A percentile compares a stretch with the other conserved stretches of the same genome.
Conservation (phyloP, 805 yeast genomes). For the Spathaspora arborariae region DNA sequence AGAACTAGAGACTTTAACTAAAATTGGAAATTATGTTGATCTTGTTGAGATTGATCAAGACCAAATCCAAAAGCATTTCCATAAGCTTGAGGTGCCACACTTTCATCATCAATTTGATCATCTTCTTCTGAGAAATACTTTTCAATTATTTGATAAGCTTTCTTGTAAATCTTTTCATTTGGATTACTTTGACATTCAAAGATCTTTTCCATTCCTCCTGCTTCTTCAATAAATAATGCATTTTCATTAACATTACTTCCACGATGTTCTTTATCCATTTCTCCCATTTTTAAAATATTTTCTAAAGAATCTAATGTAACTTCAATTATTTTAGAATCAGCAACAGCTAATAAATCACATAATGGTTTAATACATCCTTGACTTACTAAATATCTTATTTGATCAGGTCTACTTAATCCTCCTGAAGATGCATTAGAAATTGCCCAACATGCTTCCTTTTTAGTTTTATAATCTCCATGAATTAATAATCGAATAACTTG, state of each 20-base stretch:
- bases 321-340: slow-evolving; percentile 88
- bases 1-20: slow-evolving; percentile 10
- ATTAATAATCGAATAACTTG: slow-evolving; percentile 76
- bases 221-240: slow-evolving; percentile 92
- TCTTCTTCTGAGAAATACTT: slow-evolving; percentile 88
- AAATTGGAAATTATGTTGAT: slow-evolving; percentile 43
- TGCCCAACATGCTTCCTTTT: slow-evolving; percentile 99
- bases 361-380: slow-evolving; percentile 98
- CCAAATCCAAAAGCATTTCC: slow-evolving; percentile 91
- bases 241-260: slow-evolving; percentile 73
- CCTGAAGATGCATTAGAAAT: slow-evolving; percentile 97
- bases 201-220: slow-evolving; percentile 97
- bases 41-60: slow-evolving; percentile 52
- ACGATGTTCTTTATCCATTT: slow-evolving; percentile 77
- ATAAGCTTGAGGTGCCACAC: slow-evolving; percentile 68
- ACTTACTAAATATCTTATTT: slow-evolving; percentile 83
- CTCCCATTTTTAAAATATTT: slow-evolving; percentile 92
- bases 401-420: slow-evolving; percentile 87
- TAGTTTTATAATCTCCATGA: slow-evolving; percentile 89
- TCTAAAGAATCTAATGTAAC: slow-evolving; percentile 94
- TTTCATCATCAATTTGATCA: slow-evolving; percentile 61
- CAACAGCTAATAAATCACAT: slow-evolving; percentile 84
- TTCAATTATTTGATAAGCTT: slow-evolving; percentile 86
- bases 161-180: slow-evolving; percentile 88
- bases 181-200: slow-evolving; percentile 88